Percentiles rank a stretch among this genome's conserved stretches.
phyloP scores from a whole-genome alignment of 441 rosid genomes.

The Rhodomyrtus psidioides region DNA sequence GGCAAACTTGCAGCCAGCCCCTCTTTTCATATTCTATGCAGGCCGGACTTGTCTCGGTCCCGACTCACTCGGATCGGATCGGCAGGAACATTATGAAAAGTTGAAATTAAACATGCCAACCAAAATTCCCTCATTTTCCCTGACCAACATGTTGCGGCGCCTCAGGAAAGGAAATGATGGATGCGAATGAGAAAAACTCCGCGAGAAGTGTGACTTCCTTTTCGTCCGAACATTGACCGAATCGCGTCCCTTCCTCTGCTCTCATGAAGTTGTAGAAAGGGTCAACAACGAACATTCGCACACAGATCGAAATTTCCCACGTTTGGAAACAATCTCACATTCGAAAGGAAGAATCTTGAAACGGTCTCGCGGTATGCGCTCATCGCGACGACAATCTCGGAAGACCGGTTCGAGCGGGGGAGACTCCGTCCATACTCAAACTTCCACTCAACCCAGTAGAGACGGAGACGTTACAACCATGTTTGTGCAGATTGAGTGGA shows the following conservation, averaged over 20 bases:
- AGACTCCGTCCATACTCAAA: background rate
- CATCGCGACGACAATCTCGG: background rate
- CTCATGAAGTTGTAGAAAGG: background rate
- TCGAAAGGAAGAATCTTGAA: background rate
- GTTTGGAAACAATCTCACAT: background rate
- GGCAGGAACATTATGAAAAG: too few species aligned
- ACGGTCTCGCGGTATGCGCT: background rate
- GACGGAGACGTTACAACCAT: background rate
- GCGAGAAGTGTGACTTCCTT: background rate
- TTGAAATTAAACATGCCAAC: background rate
- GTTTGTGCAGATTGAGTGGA: background rate
- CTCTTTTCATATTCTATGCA: background rate
- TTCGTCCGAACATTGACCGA: background rate
- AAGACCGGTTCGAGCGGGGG: background rate
- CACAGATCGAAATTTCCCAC: background rate
- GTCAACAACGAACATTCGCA: background rate
- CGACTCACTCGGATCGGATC: too few species aligned
- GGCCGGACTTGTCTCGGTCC: too few species aligned
- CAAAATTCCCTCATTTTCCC: background rate
- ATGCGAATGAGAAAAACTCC: background rate
- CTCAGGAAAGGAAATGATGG: background rate
- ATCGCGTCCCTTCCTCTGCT: background rate
- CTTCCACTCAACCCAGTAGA: background rate
- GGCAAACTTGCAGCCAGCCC: background rate
- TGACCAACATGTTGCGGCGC: background rate